phyloP scores from a whole-genome alignment of 495 filamentous ascomycete species.

The Aspergillus campestris region DNA sequence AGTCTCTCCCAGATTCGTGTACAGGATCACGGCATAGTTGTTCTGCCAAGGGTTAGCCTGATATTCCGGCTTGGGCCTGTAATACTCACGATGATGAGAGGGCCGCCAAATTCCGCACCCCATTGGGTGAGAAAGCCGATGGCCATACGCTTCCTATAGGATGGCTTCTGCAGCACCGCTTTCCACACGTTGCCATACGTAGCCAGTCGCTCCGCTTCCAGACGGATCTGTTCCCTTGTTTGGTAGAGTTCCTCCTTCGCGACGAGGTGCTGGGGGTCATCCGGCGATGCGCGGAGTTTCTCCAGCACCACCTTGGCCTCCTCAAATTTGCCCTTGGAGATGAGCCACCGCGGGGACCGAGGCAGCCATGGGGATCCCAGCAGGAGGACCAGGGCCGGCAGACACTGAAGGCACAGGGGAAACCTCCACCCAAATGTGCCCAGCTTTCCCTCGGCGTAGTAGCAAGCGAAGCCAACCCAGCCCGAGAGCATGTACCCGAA shows the following conservation, averaged over 20 bases:
- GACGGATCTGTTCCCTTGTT: slow-evolving; percentile 28
- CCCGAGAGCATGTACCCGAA: slow-evolving; percentile 36
- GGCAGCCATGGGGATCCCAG: slow-evolving; percentile 32
- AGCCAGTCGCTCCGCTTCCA: slow-evolving; percentile 24
- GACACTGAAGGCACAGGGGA: slow-evolving; percentile 33
- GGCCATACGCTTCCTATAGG: slow-evolving; percentile 36
- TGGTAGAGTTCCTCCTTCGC: slow-evolving; percentile 33
- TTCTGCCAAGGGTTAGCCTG: slow-evolving; percentile 15
- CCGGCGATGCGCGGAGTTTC: slow-evolving; percentile 20
- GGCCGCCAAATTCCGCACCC: slow-evolving; percentile 31
- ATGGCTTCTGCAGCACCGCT: slow-evolving; percentile 29
- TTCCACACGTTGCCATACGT: slow-evolving; percentile 22
- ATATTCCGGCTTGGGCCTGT: not conserved
- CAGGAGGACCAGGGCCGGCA: slow-evolving; percentile 32
- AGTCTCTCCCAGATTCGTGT: slow-evolving; percentile 35
- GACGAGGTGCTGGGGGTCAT: slow-evolving; percentile 24
- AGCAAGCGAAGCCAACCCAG: slow-evolving; percentile 39
- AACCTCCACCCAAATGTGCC: slow-evolving; percentile 38
- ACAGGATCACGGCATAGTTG: slow-evolving; percentile 45
- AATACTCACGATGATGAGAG: slow-evolving; percentile 26
- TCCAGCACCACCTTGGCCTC: slow-evolving; percentile 28
- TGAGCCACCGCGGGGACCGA: slow-evolving; percentile 39
- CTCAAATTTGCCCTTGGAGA: slow-evolving; percentile 28
- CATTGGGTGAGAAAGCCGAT: slow-evolving; percentile 35
- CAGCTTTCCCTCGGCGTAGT: slow-evolving; percentile 24